phyloP scores from a whole-genome alignment of 2,329 filamentous ascomycete species.

The Pestalotiopsis sp. region DNA sequence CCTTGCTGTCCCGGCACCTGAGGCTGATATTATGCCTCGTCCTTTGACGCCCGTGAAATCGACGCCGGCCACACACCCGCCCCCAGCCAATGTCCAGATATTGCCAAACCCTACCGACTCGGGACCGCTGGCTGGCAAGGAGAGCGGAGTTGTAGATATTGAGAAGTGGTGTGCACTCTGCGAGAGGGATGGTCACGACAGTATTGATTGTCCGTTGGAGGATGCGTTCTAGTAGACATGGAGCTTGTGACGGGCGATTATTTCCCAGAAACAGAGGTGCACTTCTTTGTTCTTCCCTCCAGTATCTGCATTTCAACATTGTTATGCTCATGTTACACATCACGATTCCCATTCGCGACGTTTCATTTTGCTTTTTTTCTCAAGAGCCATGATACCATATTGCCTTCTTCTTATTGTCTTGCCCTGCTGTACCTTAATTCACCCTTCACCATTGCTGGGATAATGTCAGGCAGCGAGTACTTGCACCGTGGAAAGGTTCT shows the following conservation, averaged over 20 bases:
- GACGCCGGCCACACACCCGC: conserved; percentile 43
- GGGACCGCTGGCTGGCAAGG: conserved; percentile 76
- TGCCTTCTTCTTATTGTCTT: conserved; percentile 20
- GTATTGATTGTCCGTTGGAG: conserved; percentile 92
- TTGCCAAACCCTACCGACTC: conserved; percentile 66
- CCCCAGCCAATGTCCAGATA: conserved; percentile 45
- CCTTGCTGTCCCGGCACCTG: conserved; percentile 37
- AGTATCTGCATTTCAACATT: neutral
- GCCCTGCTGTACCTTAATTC: conserved; percentile 15
- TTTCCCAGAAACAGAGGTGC: neutral
- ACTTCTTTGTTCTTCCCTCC: neutral
- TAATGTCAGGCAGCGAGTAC: neutral
- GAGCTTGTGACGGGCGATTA: neutral
- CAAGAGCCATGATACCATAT: conserved; percentile 32
- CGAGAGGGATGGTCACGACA: conserved; percentile 94
- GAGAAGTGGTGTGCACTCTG: conserved; percentile 97
- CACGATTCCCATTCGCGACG: conserved; percentile 14
- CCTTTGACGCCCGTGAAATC: conserved; percentile 57
- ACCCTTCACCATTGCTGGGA: neutral
- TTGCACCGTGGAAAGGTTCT: conserved; percentile 12
- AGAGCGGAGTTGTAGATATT: conserved; percentile 76
- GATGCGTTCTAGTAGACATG: conserved; percentile 63
- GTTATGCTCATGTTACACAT: neutral
- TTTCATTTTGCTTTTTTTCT: conserved; percentile 17
- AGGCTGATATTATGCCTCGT: conserved; percentile 53